Evolutionary conservation across 2,329 filamentous ascomycete genomes (phyloP).

Genomic region (Claviceps sp.): DNA sequence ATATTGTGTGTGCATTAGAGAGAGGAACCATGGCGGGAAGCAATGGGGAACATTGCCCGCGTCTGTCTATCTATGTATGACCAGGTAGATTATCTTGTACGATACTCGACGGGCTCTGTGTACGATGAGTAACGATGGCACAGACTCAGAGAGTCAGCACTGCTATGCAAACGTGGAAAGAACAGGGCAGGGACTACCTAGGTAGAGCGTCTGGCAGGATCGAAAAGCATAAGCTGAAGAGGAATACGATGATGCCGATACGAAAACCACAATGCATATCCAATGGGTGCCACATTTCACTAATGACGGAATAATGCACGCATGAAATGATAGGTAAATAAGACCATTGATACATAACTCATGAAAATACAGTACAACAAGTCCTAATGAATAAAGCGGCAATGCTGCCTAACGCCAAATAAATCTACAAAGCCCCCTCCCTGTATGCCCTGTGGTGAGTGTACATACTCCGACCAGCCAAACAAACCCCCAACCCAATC

Average conservation of each 20-base stretch:
- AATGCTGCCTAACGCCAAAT: slow-evolving; percentile 4
- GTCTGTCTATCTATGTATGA: too few species aligned
- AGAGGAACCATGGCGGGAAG: too few species aligned
- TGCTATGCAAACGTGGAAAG: not conserved
- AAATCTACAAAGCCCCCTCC: slow-evolving; percentile 2
- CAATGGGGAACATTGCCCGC: too few species aligned
- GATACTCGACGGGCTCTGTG: not conserved
- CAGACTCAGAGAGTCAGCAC: not conserved
- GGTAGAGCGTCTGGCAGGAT: not conserved
- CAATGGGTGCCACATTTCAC: too few species aligned
- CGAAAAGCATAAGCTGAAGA: not conserved
- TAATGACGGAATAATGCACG: too few species aligned
- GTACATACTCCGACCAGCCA: not conserved
- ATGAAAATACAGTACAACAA: slow-evolving; percentile 1
- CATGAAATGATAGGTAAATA: not conserved
- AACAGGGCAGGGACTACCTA: too few species aligned
- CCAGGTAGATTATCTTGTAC: not conserved
- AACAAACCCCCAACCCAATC: too few species aligned
- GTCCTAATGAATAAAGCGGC: slow-evolving; percentile 1
- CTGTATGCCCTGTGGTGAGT: not conserved
- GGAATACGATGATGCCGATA: not conserved
- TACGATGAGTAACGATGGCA: too few species aligned
- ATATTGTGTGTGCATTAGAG: too few species aligned
- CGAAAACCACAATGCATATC: too few species aligned
- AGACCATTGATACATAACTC: not conserved